These are phyloP conservation scores for Manihot esculenta DNA, from an alignment of 441 rosid species.

Conservation along the genomic window DNA sequence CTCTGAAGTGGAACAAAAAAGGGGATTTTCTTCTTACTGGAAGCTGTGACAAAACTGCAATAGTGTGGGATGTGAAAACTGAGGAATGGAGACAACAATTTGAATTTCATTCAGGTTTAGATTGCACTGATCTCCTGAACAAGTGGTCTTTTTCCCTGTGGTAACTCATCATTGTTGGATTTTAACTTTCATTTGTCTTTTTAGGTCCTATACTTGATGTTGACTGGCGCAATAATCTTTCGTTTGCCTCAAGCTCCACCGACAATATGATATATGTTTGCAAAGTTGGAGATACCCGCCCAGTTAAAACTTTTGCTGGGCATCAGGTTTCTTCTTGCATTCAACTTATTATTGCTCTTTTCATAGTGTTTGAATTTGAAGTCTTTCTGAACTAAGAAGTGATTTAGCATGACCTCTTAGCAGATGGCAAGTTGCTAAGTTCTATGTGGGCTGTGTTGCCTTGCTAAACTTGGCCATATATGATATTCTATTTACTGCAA, in stretches of 20 bases:
- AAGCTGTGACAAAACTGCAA: conserved; percentile 93
- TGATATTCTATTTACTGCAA: neutral
- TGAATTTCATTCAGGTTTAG: conserved; percentile 85
- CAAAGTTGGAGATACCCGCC: conserved; percentile 82
- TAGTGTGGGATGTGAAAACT: conserved; percentile 98
- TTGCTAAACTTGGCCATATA: no score
- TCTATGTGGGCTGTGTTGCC: no score
- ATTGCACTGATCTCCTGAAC: conserved; percentile 12
- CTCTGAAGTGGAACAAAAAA: conserved; percentile 98
- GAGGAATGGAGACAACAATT: conserved; percentile 96
- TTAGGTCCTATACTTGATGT: conserved; percentile 98
- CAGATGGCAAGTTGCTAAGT: no score
- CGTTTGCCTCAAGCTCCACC: conserved; percentile 96
- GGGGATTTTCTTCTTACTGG: conserved; percentile 99
- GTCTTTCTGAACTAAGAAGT: no score
- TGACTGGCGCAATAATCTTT: conserved; percentile 96
- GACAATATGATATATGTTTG: conserved; percentile 95
- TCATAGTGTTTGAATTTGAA: no score
- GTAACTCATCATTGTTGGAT: neutral
- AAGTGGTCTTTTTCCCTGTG: neutral
- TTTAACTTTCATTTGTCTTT: conserved; percentile 13
- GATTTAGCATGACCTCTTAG: no score
- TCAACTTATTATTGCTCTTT: conserved; percentile 5
- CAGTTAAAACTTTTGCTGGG: conserved; percentile 80
- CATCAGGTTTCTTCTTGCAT: conserved; percentile 67